phyloP scores from a whole-genome alignment of 208 protist genomes.

The Kentomonas sorsogonicus region DNA sequence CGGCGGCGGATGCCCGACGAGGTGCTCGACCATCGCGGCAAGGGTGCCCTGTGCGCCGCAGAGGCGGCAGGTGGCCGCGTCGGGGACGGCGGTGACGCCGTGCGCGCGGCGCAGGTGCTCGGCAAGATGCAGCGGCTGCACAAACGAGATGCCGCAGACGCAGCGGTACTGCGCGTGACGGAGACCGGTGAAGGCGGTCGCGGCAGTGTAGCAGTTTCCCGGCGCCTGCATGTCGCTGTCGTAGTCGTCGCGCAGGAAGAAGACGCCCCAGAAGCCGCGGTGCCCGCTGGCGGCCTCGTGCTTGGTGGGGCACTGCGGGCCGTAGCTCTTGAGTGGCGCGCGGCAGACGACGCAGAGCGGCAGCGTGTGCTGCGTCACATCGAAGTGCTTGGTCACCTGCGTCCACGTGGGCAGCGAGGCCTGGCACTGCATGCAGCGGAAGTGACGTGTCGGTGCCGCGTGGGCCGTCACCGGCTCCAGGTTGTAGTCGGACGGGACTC shows the following conservation, averaged over 20 bases:
- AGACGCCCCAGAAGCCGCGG: slow-evolving; percentile 57
- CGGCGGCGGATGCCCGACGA: slow-evolving; percentile 1
- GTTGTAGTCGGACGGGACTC: slow-evolving; percentile 14
- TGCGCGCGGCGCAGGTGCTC: slow-evolving; percentile 54
- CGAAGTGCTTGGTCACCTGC: slow-evolving; percentile 55
- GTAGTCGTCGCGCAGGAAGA: slow-evolving; percentile 58
- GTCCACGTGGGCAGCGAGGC: slow-evolving; percentile 59
- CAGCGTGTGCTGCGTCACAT: slow-evolving; percentile 48
- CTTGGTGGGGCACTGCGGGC: slow-evolving; percentile 31
- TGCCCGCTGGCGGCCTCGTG: slow-evolving; percentile 50
- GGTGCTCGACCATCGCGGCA: slow-evolving; percentile 33
- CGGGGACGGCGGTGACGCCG: slow-evolving; percentile 25
- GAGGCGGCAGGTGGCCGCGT: slow-evolving; percentile 33
- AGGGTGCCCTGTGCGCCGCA: slow-evolving; percentile 32
- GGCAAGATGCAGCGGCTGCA: slow-evolving; percentile 44
- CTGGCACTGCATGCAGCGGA: slow-evolving; percentile 67
- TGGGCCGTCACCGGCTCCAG: slow-evolving; percentile 7
- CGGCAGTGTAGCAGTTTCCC: slow-evolving; percentile 19
- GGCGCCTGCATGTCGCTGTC: slow-evolving; percentile 20
- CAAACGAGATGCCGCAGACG: slow-evolving; percentile 54
- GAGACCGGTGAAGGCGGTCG: slow-evolving; percentile 40
- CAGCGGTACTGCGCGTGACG: slow-evolving; percentile 56
- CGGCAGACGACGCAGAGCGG: slow-evolving; percentile 48
- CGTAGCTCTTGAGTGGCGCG: slow-evolving; percentile 53
- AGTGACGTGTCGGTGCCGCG: too few species aligned